phyloP scores from a whole-genome alignment of 768 basidiomycete species.

The Xerocomus potaroensis region DNA sequence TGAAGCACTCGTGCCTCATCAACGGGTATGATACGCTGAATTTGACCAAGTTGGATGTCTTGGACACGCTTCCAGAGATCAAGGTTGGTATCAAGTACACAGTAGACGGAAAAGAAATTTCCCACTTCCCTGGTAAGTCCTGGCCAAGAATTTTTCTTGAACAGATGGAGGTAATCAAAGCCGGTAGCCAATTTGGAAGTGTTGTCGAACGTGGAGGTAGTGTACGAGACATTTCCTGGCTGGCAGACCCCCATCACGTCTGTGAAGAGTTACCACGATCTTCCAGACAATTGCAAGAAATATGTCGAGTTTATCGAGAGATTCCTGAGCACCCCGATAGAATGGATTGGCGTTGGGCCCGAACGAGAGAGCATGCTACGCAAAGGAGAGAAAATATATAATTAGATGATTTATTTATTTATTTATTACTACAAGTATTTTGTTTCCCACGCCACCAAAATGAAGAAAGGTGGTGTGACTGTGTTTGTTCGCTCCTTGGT shows the following conservation, averaged over 20 bases:
- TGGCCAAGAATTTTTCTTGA: not conserved
- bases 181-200: conserved; percentile 76
- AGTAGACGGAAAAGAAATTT: conserved; percentile 70
- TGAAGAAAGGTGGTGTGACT: conserved; percentile 17
- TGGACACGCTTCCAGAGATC: conserved; percentile 82
- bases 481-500: conserved; percentile 23
- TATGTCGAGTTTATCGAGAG: conserved; percentile 88
- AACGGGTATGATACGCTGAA: conserved; percentile 95
- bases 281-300: conserved; percentile 80
- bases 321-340: conserved; percentile 65
- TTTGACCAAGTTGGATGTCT: conserved; percentile 92
- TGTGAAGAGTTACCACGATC: conserved; percentile 57
- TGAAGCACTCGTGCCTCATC: conserved; percentile 88
- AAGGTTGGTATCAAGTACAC: conserved; percentile 82
- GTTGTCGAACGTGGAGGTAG: conserved; percentile 74
- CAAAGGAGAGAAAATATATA: conserved; percentile 13
- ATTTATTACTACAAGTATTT: not conserved
- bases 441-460: conserved; percentile 23
- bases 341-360: conserved; percentile 94
- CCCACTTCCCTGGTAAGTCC: conserved; percentile 85
- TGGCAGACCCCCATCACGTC: conserved; percentile 80
- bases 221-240: conserved; percentile 85
- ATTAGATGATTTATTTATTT: conserved; percentile 12
- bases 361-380: conserved; percentile 74
- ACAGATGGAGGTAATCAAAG: not conserved